Base-by-base conservation (phyloP, 23 red algal genomes). In the Chondrus crispus region DNA sequence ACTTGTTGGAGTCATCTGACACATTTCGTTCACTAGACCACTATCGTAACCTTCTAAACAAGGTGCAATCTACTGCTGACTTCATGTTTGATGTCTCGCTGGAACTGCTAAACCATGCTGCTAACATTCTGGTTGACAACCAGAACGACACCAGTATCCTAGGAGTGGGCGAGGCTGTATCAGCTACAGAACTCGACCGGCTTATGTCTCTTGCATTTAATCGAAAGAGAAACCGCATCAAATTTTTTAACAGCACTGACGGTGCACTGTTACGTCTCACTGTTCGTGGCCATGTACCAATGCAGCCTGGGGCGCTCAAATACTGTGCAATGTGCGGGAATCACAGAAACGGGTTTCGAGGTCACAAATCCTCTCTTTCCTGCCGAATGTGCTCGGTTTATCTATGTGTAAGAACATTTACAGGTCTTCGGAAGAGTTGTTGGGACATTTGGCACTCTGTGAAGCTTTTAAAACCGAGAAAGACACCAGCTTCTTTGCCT, bases 301-400 rank as follows among this genome's bases (percentile, higher is more conserved):
- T 75, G 68, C 62, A 88, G 54, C n/a, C n/a, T n/a, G 47, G 40
- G 20, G 13, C 12, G 5, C 28, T 58, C 1, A 32, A 62, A n/a
- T 88, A 74, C 22, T 77, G 63, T 44, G 46, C 85, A 19, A 32
- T 88, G 29, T 88, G 63, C 58, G 85, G 85, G 40, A 39, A 88
- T 22, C 66, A 88, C 46, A 22, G 39, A 16, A 16, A 45, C 1
- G 11, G 44, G 32, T 77, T 42, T 13, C 26, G 11, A 46, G 71
- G 71, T 77, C 71, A 77, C 38, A 42, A 1, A 24, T 46, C 11
- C 28, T 14, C 33, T 20, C 28, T 77, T 24, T 77, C 26, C 28
- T 77, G 71, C 71, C 26, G n/a, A 35, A 35, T 77, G 19, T 77
- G 71, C 71, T 38, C 26, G 10, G 22, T 77, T 48, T 24, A 77